Evolutionary conservation across 768 basidiomycete species (phyloP).

Genomic region (Trametes elegans): DNA sequence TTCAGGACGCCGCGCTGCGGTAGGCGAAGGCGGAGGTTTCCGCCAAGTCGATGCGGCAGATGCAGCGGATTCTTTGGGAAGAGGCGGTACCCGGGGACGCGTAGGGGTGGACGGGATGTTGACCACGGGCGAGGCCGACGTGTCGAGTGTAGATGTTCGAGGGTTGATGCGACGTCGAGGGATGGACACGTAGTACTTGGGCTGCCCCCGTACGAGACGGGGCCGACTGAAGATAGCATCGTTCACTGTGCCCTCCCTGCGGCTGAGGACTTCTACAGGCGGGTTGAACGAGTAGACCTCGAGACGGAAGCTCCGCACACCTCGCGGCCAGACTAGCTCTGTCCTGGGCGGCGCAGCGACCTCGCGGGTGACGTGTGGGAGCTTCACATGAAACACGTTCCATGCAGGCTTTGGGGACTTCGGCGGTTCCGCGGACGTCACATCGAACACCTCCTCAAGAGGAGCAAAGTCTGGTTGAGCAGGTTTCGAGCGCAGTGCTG

Average conservation of each 20-base stretch:
- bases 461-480: conserved; percentile 7
- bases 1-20: conserved; percentile 18
- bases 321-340: conserved; percentile 46
- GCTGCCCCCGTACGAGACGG: conserved; percentile 31
- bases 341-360: conserved; percentile 47
- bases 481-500: conserved; percentile 23
- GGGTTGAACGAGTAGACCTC: conserved; percentile 74
- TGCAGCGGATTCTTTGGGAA: conserved; percentile 22
- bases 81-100: background rate
- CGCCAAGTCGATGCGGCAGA: conserved; percentile 42
- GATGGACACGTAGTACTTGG: conserved; percentile 36
- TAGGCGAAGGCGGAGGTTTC: conserved; percentile 25
- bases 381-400: conserved; percentile 25
- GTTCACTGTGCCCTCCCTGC: conserved; percentile 60
- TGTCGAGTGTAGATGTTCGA: conserved; percentile 6
- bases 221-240: conserved; percentile 60
- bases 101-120: conserved; percentile 36
- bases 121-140: conserved; percentile 33
- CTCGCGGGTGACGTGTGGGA: conserved; percentile 41
- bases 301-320: conserved; percentile 44
- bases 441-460: conserved; percentile 26
- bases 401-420: conserved; percentile 27
- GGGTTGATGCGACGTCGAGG: conserved; percentile 26
- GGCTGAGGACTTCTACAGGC: conserved; percentile 62
- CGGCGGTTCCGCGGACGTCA: conserved; percentile 26